phyloP scores from a whole-genome alignment of 345 rosid species.

The Tarenaya hassleriana region DNA sequence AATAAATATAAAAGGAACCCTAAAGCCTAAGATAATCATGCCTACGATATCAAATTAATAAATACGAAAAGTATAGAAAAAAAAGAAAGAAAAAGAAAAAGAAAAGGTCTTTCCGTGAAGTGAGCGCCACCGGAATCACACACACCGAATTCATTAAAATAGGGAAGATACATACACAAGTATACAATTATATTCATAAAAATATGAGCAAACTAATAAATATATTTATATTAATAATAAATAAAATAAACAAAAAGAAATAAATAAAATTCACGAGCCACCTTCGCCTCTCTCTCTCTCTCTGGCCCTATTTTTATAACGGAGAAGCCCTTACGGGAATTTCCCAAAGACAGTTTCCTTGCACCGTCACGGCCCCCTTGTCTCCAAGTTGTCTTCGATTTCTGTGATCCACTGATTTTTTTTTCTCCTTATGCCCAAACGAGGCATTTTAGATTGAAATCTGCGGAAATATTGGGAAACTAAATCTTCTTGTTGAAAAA shows the following conservation, averaged over 20 bases:
- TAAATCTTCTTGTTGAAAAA: slow-evolving; percentile 25
- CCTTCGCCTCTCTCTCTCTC: neutral
- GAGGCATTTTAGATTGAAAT: slow-evolving; percentile 23
- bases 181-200: neutral
- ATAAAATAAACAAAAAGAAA: neutral
- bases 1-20: too few species aligned
- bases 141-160: neutral
- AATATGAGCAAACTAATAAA: neutral
- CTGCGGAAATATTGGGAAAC: neutral
- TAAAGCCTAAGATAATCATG: too few species aligned
- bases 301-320: neutral
- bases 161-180: neutral
- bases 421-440: slow-evolving; percentile 16
- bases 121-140: slow-evolving; percentile 7
- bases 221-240: neutral
- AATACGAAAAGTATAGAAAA: neutral
- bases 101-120: slow-evolving; percentile 13
- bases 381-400: slow-evolving; percentile 30
- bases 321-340: slow-evolving; percentile 9
- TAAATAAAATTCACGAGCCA: neutral
- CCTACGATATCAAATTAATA: neutral
- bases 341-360: slow-evolving; percentile 19
- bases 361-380: slow-evolving; percentile 35
- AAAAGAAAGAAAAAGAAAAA: neutral
- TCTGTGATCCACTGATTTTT: slow-evolving; percentile 12